Conservation (phyloP, 2,329 filamentous ascomycete genomes). For the Colletotrichum acutatum region DNA sequence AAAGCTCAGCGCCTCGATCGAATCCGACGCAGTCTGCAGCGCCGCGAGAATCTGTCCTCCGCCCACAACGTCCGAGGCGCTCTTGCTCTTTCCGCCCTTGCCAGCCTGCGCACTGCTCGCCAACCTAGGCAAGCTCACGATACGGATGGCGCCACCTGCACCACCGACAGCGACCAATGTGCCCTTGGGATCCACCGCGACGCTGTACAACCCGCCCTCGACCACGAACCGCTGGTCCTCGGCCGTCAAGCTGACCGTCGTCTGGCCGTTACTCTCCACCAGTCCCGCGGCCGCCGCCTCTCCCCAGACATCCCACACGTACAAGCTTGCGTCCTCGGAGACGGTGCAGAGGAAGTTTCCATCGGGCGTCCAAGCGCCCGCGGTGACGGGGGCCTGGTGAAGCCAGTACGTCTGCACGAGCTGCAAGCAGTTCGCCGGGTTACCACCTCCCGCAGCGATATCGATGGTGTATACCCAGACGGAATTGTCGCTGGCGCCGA, state of each 20-base stretch:
- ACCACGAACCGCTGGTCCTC: constrained; percentile 91
- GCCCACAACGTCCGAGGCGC: constrained; percentile 49
- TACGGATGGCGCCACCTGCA: constrained; percentile 84
- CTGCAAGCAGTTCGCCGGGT: constrained; percentile 65
- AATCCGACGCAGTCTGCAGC: constrained; percentile 79
- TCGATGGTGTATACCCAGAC: constrained; percentile 97
- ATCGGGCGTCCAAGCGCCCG: constrained; percentile 90
- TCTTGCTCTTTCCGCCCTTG: constrained; percentile 42
- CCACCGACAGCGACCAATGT: constrained; percentile 87
- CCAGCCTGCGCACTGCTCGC: constrained; percentile 41
- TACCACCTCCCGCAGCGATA: constrained; percentile 64
- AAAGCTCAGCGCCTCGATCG: constrained; percentile 83
- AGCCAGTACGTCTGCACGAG: constrained; percentile 94
- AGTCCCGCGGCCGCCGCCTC: constrained; percentile 71
- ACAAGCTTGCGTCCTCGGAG: constrained; percentile 86
- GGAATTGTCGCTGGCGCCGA: constrained; percentile 90
- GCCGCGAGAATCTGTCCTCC: constrained; percentile 79
- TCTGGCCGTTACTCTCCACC: constrained; percentile 63
- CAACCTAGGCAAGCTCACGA: constrained; percentile 83
- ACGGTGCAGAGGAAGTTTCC: constrained; percentile 89
- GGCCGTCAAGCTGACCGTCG: constrained; percentile 80
- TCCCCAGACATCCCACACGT: constrained; percentile 93
- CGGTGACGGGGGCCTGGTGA: constrained; percentile 87
- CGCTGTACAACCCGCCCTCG: constrained; percentile 89
- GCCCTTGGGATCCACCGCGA: constrained; percentile 84